Percentiles rank a stretch among this genome's conserved stretches.
These are phyloP conservation scores for maize (Zea mays) DNA, from an alignment of 176 grass and related monocot genomes.

Conservation along the genomic window DNA sequence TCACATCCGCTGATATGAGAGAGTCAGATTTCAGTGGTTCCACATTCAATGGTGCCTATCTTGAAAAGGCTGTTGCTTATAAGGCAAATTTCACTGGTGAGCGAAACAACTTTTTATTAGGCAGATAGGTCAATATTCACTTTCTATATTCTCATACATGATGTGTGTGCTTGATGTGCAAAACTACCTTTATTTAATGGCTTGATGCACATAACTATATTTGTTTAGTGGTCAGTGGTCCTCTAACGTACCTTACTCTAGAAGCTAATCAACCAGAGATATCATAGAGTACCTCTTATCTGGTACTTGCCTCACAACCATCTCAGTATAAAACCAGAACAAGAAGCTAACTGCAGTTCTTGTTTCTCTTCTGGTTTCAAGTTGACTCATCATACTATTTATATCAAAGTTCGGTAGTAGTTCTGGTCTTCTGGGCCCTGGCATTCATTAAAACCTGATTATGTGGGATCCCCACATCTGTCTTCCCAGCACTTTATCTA, in stretches of 20 bases:
- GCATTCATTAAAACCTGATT: background rate
- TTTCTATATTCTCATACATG: background rate
- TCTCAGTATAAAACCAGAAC: background rate
- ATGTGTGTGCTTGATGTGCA: slow-evolving; percentile 9
- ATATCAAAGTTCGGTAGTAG: background rate
- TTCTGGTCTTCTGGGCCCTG: background rate
- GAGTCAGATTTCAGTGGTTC: slow-evolving; percentile 95
- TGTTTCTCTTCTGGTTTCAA: slow-evolving; percentile 21
- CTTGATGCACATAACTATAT: slow-evolving; percentile 18
- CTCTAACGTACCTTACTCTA: background rate
- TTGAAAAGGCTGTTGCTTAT: slow-evolving; percentile 98
- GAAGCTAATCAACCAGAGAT: slow-evolving; percentile 23
- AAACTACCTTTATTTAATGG: slow-evolving; percentile 17
- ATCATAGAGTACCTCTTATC: background rate
- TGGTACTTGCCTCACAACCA: background rate
- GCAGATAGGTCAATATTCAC: background rate
- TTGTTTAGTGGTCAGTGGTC: slow-evolving; percentile 8
- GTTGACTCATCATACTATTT: slow-evolving; percentile 12
- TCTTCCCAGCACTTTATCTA: background rate
- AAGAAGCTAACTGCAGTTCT: background rate
- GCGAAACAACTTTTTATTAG: slow-evolving; percentile 21
- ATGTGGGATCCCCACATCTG: background rate
- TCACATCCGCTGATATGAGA: slow-evolving; percentile 89
- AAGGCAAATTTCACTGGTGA: slow-evolving; percentile 89
- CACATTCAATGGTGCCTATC: slow-evolving; percentile 96